Evolutionary conservation across 1,284 basidiomycete species (phyloP).

Genomic region (Tausonia pullulans): DNA sequence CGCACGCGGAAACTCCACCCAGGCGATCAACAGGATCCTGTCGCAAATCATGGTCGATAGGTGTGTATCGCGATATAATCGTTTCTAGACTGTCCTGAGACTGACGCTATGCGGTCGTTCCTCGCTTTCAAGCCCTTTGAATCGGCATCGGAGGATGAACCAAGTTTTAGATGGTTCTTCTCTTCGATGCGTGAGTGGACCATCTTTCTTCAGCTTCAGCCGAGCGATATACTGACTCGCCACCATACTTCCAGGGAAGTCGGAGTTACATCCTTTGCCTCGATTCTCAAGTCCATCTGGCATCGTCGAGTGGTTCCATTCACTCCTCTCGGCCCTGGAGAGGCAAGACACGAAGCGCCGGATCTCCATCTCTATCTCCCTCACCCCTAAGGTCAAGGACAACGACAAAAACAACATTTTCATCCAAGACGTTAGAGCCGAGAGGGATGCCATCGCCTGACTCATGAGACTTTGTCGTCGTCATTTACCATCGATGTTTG

Average conservation of each 20-base stretch:
- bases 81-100: background rate
- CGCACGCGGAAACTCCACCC: conserved; percentile 16
- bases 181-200: conserved; percentile 50
- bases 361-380: conserved; percentile 83
- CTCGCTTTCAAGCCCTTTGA: conserved; percentile 55
- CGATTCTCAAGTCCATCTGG: conserved; percentile 86
- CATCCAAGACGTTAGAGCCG: conserved; percentile 74
- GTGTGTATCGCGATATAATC: conserved; percentile 17
- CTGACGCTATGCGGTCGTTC: background rate
- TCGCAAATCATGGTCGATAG: conserved; percentile 81
- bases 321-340: conserved; percentile 79
- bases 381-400: conserved; percentile 67
- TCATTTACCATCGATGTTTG: conserved; percentile 14
- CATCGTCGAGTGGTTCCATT: conserved; percentile 92
- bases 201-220: background rate
- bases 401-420: conserved; percentile 83
- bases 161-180: conserved; percentile 63
- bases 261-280: conserved; percentile 85
- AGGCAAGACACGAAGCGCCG: conserved; percentile 70
- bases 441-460: conserved; percentile 71
- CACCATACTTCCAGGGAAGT: conserved; percentile 48
- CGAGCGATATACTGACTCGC: background rate
- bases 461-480: background rate
- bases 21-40: conserved; percentile 41
- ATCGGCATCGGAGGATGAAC: conserved; percentile 68